phyloP scores from a whole-genome alignment of 305 asterid genomes.

The Ajuga reptans region DNA sequence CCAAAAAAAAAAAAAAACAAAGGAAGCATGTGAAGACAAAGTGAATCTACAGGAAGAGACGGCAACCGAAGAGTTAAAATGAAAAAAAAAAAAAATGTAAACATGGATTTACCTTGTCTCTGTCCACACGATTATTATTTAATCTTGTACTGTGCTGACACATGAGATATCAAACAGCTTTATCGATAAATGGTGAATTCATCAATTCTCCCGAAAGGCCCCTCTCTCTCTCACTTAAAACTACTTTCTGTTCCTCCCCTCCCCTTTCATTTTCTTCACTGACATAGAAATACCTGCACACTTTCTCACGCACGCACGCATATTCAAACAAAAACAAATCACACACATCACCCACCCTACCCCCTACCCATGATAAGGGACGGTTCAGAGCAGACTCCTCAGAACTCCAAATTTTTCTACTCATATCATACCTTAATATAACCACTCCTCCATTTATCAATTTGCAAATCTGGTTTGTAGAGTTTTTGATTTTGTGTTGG shows the following conservation, averaged over 20 bases:
- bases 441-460: slow-evolving; percentile 36
- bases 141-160: slow-evolving; percentile 60
- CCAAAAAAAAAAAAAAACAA: background rate
- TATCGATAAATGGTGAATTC: slow-evolving; percentile 56
- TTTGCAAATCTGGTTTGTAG: slow-evolving; percentile 27
- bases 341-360: background rate
- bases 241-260: slow-evolving; percentile 59
- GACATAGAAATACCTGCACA: slow-evolving; percentile 78
- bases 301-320: slow-evolving; percentile 90
- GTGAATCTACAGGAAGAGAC: slow-evolving; percentile 14
- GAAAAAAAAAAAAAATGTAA: background rate
- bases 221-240: slow-evolving; percentile 26
- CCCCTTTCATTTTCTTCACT: slow-evolving; percentile 57
- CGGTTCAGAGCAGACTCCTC: slow-evolving; percentile 30
- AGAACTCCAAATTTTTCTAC: slow-evolving; percentile 26
- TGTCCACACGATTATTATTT: slow-evolving; percentile 48
- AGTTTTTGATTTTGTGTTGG: background rate
- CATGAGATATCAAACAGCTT: slow-evolving; percentile 70
- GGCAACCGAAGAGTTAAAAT: background rate
- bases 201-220: slow-evolving; percentile 2
- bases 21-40: slow-evolving; percentile 25
- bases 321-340: slow-evolving; percentile 30
- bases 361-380: slow-evolving; percentile 30
- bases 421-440: slow-evolving; percentile 32
- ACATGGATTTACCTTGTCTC: slow-evolving; percentile 51